Evolutionary conservation across 2,329 filamentous ascomycete genomes (phyloP).

Genomic region (Aureobasidium uvarum): DNA sequence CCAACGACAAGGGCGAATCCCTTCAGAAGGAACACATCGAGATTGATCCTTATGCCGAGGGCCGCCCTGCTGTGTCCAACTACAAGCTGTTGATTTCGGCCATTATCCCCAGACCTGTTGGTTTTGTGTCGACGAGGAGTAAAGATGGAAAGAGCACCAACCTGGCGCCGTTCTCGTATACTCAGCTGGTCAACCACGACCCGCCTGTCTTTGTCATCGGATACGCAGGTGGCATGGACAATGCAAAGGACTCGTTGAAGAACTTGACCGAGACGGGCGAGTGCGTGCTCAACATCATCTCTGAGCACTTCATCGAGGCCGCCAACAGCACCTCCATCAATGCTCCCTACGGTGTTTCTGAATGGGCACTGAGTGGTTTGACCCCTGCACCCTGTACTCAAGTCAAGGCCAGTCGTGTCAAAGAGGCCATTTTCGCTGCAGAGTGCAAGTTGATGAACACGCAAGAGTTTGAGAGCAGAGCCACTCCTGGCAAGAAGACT

Average conservation of each 20-base stretch:
- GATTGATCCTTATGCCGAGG: slow-evolving; percentile 76
- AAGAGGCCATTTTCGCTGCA: slow-evolving; percentile 78
- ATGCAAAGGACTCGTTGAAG: slow-evolving; percentile 73
- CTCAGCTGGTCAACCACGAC: slow-evolving; percentile 79
- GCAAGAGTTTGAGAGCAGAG: slow-evolving; percentile 73
- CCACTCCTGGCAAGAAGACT: slow-evolving; percentile 69
- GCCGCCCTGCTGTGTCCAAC: slow-evolving; percentile 67
- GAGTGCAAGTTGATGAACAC: slow-evolving; percentile 74
- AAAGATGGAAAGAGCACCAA: slow-evolving; percentile 67
- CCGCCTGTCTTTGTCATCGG: slow-evolving; percentile 76
- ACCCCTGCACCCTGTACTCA: slow-evolving; percentile 64
- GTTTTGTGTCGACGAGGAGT: slow-evolving; percentile 58
- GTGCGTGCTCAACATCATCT: slow-evolving; percentile 80
- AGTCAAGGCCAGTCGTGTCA: slow-evolving; percentile 70
- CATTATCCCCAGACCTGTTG: slow-evolving; percentile 78
- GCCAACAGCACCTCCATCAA: slow-evolving; percentile 80
- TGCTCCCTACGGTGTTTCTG: slow-evolving; percentile 70
- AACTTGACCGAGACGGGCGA: slow-evolving; percentile 72
- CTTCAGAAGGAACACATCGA: slow-evolving; percentile 62
- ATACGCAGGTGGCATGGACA: slow-evolving; percentile 55
- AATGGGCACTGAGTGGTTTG: slow-evolving; percentile 77
- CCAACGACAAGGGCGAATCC: slow-evolving; percentile 56
- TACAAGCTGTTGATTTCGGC: slow-evolving; percentile 88
- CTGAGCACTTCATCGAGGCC: slow-evolving; percentile 80
- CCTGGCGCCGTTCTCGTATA: slow-evolving; percentile 84